A percentile compares a stretch with the other conserved stretches of the same genome.
Evolutionary conservation across 768 basidiomycete species (phyloP).

Genomic region (Filobasidium wieringae): DNA sequence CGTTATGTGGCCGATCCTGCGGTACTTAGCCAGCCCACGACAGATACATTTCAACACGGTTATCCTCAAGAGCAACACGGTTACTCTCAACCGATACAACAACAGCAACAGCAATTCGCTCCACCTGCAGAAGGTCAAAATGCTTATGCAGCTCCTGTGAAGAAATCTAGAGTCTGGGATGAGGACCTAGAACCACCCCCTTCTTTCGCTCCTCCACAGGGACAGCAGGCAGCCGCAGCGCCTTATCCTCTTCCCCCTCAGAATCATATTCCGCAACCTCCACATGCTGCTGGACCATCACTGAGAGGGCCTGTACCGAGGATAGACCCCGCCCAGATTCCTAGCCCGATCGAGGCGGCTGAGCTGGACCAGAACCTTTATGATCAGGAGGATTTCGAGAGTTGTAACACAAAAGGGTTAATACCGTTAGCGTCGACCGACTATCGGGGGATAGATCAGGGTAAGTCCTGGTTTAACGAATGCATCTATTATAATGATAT

Average conservation of each 20-base stretch:
- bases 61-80: background rate
- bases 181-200: slow-evolving; percentile 7
- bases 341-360: slow-evolving; percentile 71
- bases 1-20: slow-evolving; percentile 12
- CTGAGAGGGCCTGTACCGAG: slow-evolving; percentile 48
- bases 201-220: slow-evolving; percentile 1
- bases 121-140: background rate
- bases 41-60: background rate
- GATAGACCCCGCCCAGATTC: slow-evolving; percentile 79
- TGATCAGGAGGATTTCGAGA: slow-evolving; percentile 59
- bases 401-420: slow-evolving; percentile 49
- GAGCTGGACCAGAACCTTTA: slow-evolving; percentile 69
- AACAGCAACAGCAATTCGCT: background rate
- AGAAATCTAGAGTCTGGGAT: slow-evolving; percentile 5
- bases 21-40: background rate
- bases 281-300: slow-evolving; percentile 53
- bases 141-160: background rate
- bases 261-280: slow-evolving; percentile 27
- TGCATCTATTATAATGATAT: slow-evolving; percentile 5
- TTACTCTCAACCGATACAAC: slow-evolving; percentile 2
- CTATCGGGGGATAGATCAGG: slow-evolving; percentile 84
- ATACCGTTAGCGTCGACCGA: slow-evolving; percentile 79
- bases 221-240: background rate
- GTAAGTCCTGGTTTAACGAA: slow-evolving; percentile 32
- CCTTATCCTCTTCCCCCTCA: background rate